Base-by-base conservation (phyloP, 352 stramenopile species). In the Peronospora destructor region DNA sequence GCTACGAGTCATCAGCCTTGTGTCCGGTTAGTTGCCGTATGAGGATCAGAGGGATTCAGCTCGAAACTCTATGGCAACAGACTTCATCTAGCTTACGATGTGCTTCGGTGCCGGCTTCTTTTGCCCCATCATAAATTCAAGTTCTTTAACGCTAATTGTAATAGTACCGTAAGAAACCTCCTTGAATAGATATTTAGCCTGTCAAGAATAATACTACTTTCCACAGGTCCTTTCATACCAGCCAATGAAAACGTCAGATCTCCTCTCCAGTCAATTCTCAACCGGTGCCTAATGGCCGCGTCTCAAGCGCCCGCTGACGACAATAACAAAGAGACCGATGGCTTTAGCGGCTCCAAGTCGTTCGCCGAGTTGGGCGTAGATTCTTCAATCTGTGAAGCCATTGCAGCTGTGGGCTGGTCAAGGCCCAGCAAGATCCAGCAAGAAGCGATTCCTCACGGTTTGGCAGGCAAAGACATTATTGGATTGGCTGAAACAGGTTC, bases 381-480 rank as follows among this genome's bases (percentile, higher is more conserved):
- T 56, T 57, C 82, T 13, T 65, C 90, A 17, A 82, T 99, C 26
- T 94, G 87, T 61, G 76, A 97, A 55, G 87, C 95, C 14, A 97
- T 96, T 47, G 53, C 66, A n/a, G 83, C 74, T 12, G 69, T 99
- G 0, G 91, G 93, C 33, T 99, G 95, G 95, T 77, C 67, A 10
- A 75, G 72, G 49, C 93, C 96, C 23, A 98, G 94, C 43, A 85
- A 89, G 35, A 99, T 99, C 66, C 96, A 99, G 79, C 71, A 84
- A 50, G 59, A 97, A 47, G 77, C 93, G 12, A 94, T 99, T 53
- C 93, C 94, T 45, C 68, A 88, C 12, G 95, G 91, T 0, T 66
- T 99, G 9, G 70, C 82, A 13, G 95, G 95, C 32, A 75, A 92
- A 38, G 97, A 99, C 66, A 86, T 99, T 53, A 98, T 99, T 54